These are phyloP conservation scores for Aspergillus nidulans DNA, from an alignment of 495 filamentous ascomycete genomes.

Conservation along the genomic window DNA sequence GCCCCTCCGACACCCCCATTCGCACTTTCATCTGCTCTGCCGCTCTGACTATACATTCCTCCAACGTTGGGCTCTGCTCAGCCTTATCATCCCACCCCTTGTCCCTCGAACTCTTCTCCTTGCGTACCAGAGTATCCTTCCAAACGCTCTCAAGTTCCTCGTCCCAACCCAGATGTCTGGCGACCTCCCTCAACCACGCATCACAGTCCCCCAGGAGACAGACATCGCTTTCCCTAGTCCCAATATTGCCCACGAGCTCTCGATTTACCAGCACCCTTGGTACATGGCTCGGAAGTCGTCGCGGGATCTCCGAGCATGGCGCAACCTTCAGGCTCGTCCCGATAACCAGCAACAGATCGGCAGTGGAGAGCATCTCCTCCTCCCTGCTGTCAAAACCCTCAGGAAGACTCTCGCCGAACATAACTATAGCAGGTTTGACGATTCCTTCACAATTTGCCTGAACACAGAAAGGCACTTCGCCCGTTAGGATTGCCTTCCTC, in stretches of 20 bases:
- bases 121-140: constrained; percentile 37
- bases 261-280: constrained; percentile 78
- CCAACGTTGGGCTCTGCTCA: constrained; percentile 16
- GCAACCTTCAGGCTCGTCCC: constrained; percentile 81
- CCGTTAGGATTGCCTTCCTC: constrained; percentile 53
- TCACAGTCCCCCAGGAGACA: constrained; percentile 67
- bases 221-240: constrained; percentile 62
- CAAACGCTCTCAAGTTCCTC: constrained; percentile 69
- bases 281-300: constrained; percentile 45
- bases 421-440: constrained; percentile 92
- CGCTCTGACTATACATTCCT: constrained; percentile 43
- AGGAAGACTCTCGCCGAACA: constrained; percentile 82
- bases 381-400: constrained; percentile 43
- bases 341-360: constrained; percentile 80
- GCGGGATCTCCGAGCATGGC: constrained; percentile 71
- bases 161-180: constrained; percentile 71
- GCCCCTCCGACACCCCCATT: constrained; percentile 18
- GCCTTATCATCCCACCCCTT: constrained; percentile 10
- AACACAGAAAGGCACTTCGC: constrained; percentile 63
- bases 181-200: constrained; percentile 66
- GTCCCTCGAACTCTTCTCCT: constrained; percentile 8
- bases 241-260: constrained; percentile 70
- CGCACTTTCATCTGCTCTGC: constrained; percentile 20
- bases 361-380: constrained; percentile 33
- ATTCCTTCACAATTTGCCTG: constrained; percentile 58